A percentile compares a stretch with the other conserved stretches of the same genome.
Evolutionary conservation across 2,329 filamentous ascomycete genomes (phyloP).

Genomic region (Orbilia oligospora): DNA sequence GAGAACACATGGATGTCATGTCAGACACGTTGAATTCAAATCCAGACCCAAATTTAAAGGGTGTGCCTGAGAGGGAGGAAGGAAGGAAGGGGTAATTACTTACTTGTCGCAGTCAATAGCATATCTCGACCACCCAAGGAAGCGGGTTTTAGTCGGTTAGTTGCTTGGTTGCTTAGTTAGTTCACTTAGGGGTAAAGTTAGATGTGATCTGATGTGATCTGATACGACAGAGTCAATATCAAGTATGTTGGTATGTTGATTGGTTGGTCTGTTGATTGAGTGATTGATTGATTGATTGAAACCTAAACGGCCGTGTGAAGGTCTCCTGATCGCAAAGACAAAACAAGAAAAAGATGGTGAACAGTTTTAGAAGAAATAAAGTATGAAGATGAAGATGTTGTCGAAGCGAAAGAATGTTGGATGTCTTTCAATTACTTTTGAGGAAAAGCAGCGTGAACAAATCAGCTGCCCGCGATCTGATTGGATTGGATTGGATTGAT

Average conservation of each 20-base stretch:
- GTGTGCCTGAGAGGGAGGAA: constrained; percentile 10
- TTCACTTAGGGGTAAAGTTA: background rate
- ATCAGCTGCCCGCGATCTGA: background rate
- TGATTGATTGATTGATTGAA: background rate
- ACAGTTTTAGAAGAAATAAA: too few relatives aligned
- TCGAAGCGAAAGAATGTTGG: constrained; percentile 16
- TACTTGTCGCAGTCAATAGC: constrained; percentile 31
- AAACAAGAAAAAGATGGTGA: constrained; percentile 1
- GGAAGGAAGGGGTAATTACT: constrained; percentile 16
- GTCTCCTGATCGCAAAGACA: background rate
- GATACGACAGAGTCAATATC: background rate
- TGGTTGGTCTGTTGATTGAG: background rate
- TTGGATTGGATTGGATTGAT: background rate
- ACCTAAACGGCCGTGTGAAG: too few relatives aligned
- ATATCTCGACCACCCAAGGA: constrained; percentile 26
- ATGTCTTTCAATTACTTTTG: background rate
- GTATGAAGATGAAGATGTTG: background rate
- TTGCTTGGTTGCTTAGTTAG: too few relatives aligned
- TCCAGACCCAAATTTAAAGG: too few relatives aligned
- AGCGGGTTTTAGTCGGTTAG: background rate
- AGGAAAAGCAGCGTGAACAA: background rate
- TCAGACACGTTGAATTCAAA: constrained; percentile 23
- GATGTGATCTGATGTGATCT: background rate
- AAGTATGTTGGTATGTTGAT: background rate
- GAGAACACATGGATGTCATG: constrained; percentile 71